These are phyloP conservation scores for Bipolaris victoriae DNA, from an alignment of 2,329 filamentous ascomycete genomes.

Conservation along the genomic window DNA sequence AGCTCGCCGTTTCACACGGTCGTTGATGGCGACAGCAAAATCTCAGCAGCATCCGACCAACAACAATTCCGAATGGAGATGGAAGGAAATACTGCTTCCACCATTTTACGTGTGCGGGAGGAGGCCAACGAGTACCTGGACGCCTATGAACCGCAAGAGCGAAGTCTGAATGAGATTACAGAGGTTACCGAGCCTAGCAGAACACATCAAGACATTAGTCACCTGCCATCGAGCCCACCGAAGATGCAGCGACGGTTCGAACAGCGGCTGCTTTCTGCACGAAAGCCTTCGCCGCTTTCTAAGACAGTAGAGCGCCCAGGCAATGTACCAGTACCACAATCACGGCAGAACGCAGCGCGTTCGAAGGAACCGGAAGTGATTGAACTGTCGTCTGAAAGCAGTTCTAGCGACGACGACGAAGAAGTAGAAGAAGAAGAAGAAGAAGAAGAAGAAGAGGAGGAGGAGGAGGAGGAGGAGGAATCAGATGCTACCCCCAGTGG, in stretches of 20 bases:
- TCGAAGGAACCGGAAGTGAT: slow-evolving; percentile 6
- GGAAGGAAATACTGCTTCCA: slow-evolving; percentile 34
- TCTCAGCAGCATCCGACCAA: slow-evolving; percentile 40
- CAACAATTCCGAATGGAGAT: slow-evolving; percentile 42
- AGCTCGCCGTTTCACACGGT: slow-evolving; percentile 45
- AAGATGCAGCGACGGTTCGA: slow-evolving; percentile 25
- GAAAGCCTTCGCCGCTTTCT: slow-evolving; percentile 21
- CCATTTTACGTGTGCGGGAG: slow-evolving; percentile 39
- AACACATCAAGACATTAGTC: slow-evolving; percentile 25
- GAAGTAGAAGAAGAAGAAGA: no score
- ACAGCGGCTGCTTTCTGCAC: slow-evolving; percentile 26
- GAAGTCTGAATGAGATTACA: slow-evolving; percentile 40
- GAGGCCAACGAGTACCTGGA: slow-evolving; percentile 44
- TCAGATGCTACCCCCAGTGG: slow-evolving; percentile 11
- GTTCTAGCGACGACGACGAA: not conserved
- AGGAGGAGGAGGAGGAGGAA: not conserved
- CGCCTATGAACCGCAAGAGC: slow-evolving; percentile 43
- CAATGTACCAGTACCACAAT: not conserved
- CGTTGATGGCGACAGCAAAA: slow-evolving; percentile 33
- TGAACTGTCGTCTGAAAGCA: slow-evolving; percentile 5
- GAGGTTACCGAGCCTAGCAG: slow-evolving; percentile 46
- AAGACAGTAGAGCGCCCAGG: slow-evolving; percentile 2
- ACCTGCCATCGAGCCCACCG: slow-evolving; percentile 32
- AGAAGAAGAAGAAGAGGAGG: no score
- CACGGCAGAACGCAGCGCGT: not conserved